phyloP scores from a whole-genome alignment of 2,329 filamentous ascomycete genomes.

The Ploettnerulaceae sp. region DNA sequence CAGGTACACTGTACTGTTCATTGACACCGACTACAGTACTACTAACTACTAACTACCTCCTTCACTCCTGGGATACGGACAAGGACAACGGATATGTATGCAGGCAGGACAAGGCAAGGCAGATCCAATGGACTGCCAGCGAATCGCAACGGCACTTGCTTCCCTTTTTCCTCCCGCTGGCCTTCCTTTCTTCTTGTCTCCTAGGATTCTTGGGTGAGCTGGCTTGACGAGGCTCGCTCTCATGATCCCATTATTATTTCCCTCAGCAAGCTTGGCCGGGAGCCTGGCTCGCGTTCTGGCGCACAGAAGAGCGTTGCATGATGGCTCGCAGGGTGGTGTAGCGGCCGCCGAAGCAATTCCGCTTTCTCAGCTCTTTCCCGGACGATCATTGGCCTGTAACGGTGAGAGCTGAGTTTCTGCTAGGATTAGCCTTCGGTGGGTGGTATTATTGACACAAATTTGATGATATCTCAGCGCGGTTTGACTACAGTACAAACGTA shows the following conservation, averaged over 20 bases:
- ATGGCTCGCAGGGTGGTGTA: slow-evolving; percentile 14
- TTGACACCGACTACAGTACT: too few species aligned
- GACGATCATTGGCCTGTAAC: slow-evolving; percentile 3
- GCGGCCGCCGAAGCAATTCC: slow-evolving; percentile 3
- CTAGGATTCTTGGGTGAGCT: too few species aligned
- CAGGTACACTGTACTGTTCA: too few species aligned
- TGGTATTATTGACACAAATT: slow-evolving; percentile 19
- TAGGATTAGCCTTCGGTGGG: slow-evolving; percentile 14
- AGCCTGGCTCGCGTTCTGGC: slow-evolving; percentile 3
- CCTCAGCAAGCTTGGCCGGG: too few species aligned
- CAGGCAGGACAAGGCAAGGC: slow-evolving; percentile 8
- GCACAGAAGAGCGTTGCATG: too few species aligned
- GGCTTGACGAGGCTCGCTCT: slow-evolving; percentile 5
- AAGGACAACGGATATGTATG: too few species aligned
- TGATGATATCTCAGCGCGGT: neutral
- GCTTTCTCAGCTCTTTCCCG: neutral
- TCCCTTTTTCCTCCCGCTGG: slow-evolving; percentile 1
- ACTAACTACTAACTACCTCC: too few species aligned
- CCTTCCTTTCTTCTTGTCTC: neutral
- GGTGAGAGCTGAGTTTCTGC: slow-evolving; percentile 11
- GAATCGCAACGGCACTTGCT: slow-evolving; percentile 11
- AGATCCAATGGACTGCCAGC: slow-evolving; percentile 5
- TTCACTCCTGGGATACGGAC: too few species aligned
- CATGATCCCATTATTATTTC: too few species aligned
- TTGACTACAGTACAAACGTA: neutral